Evolutionary conservation across 345 rosid species (phyloP).

Genomic region (Gossypium herbaceum): DNA sequence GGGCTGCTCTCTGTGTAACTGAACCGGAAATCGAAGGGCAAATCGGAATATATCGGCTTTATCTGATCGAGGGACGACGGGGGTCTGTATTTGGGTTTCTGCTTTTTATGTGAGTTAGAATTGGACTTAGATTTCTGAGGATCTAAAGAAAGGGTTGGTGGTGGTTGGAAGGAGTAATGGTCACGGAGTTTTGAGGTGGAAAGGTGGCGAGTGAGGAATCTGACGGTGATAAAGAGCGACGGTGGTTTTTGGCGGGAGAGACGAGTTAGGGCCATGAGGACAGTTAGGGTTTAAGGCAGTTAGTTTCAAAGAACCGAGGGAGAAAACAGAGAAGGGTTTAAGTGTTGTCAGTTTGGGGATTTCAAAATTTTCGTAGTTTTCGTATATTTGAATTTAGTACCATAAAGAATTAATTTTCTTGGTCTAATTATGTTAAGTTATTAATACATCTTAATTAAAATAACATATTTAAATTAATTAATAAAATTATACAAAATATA

Average conservation of each 20-base stretch:
- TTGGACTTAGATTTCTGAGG: slow-evolving; percentile 26
- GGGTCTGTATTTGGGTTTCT: slow-evolving; percentile 73
- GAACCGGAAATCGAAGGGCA: slow-evolving; percentile 75
- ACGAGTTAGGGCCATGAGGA: slow-evolving; percentile 40
- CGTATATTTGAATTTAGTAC: too few relatives aligned
- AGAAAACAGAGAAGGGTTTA: not conserved
- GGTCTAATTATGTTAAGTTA: too few relatives aligned
- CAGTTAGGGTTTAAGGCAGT: not conserved
- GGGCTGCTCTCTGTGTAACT: slow-evolving; percentile 86
- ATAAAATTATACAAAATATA: too few relatives aligned
- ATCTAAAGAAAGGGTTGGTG: slow-evolving; percentile 47
- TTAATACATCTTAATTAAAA: too few relatives aligned
- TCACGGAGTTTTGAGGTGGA: slow-evolving; percentile 69
- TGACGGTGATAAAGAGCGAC: slow-evolving; percentile 9
- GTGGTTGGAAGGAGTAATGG: slow-evolving; percentile 63
- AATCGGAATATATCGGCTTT: slow-evolving; percentile 49
- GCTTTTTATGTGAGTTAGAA: slow-evolving; percentile 32
- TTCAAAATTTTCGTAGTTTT: too few relatives aligned
- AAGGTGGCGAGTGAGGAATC: slow-evolving; percentile 38
- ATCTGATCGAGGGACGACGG: slow-evolving; percentile 73
- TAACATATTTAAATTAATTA: too few relatives aligned
- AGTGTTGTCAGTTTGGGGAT: too few relatives aligned
- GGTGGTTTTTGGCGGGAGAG: slow-evolving; percentile 47
- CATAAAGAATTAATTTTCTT: too few relatives aligned
- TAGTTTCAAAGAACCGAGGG: not conserved